phyloP scores from a whole-genome alignment of 345 rosid species.

The Citrus cavaleriei region DNA sequence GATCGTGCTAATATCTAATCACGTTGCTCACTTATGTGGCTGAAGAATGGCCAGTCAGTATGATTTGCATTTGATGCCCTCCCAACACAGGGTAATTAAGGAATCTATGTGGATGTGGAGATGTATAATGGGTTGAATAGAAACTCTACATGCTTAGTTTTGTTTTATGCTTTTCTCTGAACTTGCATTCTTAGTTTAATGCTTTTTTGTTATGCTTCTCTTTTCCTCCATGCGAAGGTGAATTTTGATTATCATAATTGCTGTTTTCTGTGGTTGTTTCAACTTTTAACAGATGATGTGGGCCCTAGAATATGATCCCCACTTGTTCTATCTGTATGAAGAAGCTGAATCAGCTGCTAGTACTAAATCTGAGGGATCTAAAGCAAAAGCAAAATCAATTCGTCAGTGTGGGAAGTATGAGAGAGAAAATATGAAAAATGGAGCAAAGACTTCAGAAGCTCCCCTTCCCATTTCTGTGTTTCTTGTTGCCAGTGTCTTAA shows the following conservation, averaged over 20 bases:
- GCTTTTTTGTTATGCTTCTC: background rate
- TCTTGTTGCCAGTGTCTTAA: slow-evolving; percentile 95
- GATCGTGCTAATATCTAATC: no score
- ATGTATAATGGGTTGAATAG: background rate
- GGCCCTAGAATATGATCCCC: slow-evolving; percentile 96
- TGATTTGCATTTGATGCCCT: background rate
- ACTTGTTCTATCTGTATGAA: slow-evolving; percentile 66
- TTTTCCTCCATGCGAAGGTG: background rate
- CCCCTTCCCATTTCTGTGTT: slow-evolving; percentile 91
- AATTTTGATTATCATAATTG: background rate
- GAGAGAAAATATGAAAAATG: slow-evolving; percentile 76
- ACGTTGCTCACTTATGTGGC: background rate
- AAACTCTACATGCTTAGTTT: background rate
- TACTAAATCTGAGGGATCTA: slow-evolving; percentile 51
- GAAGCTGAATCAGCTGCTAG: slow-evolving; percentile 40
- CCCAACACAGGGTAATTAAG: background rate
- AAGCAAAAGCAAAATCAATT: slow-evolving; percentile 55
- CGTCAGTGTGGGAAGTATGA: slow-evolving; percentile 83
- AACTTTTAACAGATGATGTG: slow-evolving; percentile 88
- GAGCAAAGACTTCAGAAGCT: slow-evolving; percentile 47
- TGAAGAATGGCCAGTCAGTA: background rate
- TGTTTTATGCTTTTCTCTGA: background rate
- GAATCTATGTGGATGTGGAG: background rate
- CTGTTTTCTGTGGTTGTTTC: slow-evolving; percentile 3
- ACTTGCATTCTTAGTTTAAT: background rate